A percentile compares a stretch with the other conserved stretches of the same genome.
Evolutionary conservation across 768 basidiomycete genomes (phyloP).

Genomic region (Mrakia frigida): DNA sequence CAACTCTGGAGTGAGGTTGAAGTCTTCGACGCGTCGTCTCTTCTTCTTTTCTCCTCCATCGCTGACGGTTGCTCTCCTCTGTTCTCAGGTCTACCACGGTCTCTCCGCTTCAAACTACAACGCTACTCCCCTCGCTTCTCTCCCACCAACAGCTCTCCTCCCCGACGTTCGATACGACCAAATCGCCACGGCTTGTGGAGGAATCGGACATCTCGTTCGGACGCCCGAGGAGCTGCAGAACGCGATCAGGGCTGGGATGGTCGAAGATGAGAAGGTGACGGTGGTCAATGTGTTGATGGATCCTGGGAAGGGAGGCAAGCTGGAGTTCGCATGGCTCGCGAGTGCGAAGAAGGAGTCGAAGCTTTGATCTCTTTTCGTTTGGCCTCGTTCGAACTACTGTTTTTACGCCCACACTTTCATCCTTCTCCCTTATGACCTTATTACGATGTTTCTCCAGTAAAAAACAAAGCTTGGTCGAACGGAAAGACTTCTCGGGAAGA

Average conservation of each 20-base stretch:
- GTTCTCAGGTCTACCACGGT: conserved; percentile 35
- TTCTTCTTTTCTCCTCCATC: neutral
- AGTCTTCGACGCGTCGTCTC: neutral
- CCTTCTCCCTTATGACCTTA: no score
- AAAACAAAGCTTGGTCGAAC: no score
- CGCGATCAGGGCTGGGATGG: conserved; percentile 31
- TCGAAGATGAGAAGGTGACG: conserved; percentile 16
- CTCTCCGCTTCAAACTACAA: conserved; percentile 29
- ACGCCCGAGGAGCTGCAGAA: conserved; percentile 33
- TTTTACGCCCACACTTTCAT: no score
- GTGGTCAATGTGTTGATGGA: conserved; percentile 36
- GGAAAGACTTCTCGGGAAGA: no score
- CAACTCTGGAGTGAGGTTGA: conserved; percentile 34
- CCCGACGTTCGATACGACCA: conserved; percentile 35
- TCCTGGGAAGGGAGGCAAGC: conserved; percentile 30
- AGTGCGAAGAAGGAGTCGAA: conserved; percentile 35
- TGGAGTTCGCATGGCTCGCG: conserved; percentile 35
- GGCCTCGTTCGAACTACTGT: no score
- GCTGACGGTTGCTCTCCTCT: neutral
- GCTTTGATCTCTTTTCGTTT: conserved; percentile 24
- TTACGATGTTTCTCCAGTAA: no score
- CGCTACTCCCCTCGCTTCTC: conserved; percentile 24
- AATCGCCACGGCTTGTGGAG: conserved; percentile 32
- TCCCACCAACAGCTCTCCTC: conserved; percentile 35
- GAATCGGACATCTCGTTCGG: conserved; percentile 31